phyloP scores from a whole-genome alignment of 371 early-diverging fungal genomes.

The Mucor circinelloides region DNA sequence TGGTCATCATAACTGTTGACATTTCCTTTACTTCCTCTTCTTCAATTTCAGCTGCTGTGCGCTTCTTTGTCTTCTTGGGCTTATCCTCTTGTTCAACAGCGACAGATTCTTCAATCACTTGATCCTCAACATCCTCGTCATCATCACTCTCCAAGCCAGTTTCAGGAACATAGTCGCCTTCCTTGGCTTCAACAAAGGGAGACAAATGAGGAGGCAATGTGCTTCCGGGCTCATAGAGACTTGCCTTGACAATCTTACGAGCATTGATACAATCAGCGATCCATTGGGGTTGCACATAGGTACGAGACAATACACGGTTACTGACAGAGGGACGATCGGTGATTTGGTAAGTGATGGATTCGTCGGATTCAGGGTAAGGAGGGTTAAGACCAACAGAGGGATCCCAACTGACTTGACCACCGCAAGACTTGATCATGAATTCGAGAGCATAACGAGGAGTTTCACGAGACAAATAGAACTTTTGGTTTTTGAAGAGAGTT shows the following conservation, averaged over 20 bases:
- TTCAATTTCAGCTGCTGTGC: constrained; percentile 69
- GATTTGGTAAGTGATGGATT: constrained; percentile 87
- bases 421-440: constrained; percentile 87
- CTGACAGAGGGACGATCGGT: constrained; percentile 81
- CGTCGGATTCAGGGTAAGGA: constrained; percentile 77
- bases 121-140: constrained; percentile 21
- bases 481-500: constrained; percentile 75
- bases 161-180: constrained; percentile 87
- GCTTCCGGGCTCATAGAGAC: constrained; percentile 81
- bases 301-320: constrained; percentile 68
- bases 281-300: constrained; percentile 99
- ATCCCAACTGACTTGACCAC: constrained; percentile 94
- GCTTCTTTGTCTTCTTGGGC: constrained; percentile 56
- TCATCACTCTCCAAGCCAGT: constrained; percentile 52
- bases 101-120: constrained; percentile 41
- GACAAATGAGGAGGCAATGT: constrained; percentile 91
- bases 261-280: constrained; percentile 94
- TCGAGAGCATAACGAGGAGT: constrained; percentile 91
- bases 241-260: constrained; percentile 67
- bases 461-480: constrained; percentile 93
- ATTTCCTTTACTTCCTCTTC: constrained; percentile 85
- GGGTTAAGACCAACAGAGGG: constrained; percentile 77
- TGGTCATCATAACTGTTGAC: constrained; percentile 92
- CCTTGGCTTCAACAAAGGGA: constrained; percentile 88
- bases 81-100: constrained; percentile 80